Percentiles rank a stretch among this genome's conserved stretches.
Evolutionary conservation across 345 rosid species (phyloP).

Genomic region (Camelina laxa): DNA sequence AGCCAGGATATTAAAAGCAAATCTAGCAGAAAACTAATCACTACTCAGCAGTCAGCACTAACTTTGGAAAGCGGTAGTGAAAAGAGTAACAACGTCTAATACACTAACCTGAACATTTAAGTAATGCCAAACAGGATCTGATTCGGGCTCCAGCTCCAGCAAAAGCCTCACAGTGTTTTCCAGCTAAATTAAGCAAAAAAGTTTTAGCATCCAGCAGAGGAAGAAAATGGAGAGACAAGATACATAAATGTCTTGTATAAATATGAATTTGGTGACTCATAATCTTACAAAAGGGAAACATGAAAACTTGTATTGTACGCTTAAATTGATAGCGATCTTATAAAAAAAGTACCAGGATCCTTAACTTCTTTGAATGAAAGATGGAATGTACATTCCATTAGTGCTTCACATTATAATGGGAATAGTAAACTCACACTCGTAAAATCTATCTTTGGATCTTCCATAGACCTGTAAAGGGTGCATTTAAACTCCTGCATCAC

Average conservation of each 20-base stretch:
- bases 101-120: slow-evolving; percentile 84
- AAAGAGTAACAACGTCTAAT: slow-evolving; percentile 16
- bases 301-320: slow-evolving; percentile 2
- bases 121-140: slow-evolving; percentile 97
- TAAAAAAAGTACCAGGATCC: slow-evolving; percentile 11
- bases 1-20: neutral
- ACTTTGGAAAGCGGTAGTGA: slow-evolving; percentile 10
- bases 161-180: slow-evolving; percentile 94
- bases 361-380: neutral
- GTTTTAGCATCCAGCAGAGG: slow-evolving; percentile 22
- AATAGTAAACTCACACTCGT: slow-evolving; percentile 60
- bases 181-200: slow-evolving; percentile 57
- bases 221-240: neutral
- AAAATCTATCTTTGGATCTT: slow-evolving; percentile 91
- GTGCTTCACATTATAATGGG: slow-evolving; percentile 1
- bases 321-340: neutral
- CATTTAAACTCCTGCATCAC: slow-evolving; percentile 95
- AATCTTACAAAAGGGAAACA: slow-evolving; percentile 8
- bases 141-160: slow-evolving; percentile 96
- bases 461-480: slow-evolving; percentile 89
- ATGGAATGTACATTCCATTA: slow-evolving; percentile 17
- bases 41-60: neutral
- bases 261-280: neutral
- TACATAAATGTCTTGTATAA: slow-evolving; percentile 10
- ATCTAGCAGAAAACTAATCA: slow-evolving; percentile 15